Conservation (phyloP, 1,284 basidiomycete genomes). For the Lentinus polychrous region DNA sequence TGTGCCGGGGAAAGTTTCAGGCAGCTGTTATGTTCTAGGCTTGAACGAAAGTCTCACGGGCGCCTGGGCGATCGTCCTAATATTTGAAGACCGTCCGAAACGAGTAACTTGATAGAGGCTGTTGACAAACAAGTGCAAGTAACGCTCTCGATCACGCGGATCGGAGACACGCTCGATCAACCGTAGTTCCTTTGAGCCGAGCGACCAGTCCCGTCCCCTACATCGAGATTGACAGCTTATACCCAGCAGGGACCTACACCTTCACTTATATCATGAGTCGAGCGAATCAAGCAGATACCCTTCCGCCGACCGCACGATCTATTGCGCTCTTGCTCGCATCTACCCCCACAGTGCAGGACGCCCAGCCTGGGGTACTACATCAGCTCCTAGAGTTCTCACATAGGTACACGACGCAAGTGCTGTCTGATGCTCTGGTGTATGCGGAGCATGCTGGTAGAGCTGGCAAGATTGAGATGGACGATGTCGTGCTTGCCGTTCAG, state of each 20-base stretch:
- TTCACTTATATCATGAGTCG: conserved; percentile 60
- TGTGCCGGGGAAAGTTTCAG: no score
- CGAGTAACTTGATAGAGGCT: not conserved
- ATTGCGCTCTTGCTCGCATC: conserved; percentile 91
- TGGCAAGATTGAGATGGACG: conserved; percentile 84
- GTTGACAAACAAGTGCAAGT: not conserved
- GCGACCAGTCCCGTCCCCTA: no score
- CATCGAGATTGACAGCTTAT: no score
- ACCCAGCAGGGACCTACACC: no score
- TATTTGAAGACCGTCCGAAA: not conserved
- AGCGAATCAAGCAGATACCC: conserved; percentile 46
- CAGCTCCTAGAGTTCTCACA: conserved; percentile 96
- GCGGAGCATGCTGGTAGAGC: conserved; percentile 86
- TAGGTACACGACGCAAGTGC: conserved; percentile 88
- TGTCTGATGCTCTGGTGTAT: conserved; percentile 87
- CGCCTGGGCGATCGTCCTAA: no score
- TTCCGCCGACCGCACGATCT: conserved; percentile 86
- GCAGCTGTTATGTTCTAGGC: no score
- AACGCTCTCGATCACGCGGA: not conserved
- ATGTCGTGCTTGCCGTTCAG: conserved; percentile 88
- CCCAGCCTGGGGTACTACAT: conserved; percentile 89
- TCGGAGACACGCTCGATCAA: no score
- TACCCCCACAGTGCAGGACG: conserved; percentile 88
- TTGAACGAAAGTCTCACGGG: no score
- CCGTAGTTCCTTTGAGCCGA: no score